Percentiles rank a stretch among this genome's conserved stretches.
Evolutionary conservation across 805 yeast species (phyloP).

Genomic region (Metschnikowia sp.): DNA sequence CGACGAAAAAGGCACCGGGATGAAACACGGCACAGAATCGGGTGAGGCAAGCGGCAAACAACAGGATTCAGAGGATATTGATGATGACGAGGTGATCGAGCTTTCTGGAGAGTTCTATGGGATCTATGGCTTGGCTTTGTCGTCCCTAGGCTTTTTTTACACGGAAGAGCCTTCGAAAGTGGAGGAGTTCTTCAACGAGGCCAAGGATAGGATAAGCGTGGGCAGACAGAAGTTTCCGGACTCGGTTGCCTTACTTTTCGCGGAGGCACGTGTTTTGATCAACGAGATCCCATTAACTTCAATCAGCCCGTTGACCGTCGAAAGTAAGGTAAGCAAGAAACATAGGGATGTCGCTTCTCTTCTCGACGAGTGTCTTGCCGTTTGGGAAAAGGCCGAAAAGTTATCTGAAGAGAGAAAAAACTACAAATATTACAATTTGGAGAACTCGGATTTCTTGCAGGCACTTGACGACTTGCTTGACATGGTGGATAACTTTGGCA

Average conservation of each 20-base stretch:
- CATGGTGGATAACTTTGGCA: constrained; percentile 63
- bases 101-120: constrained; percentile 57
- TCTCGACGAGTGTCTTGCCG: constrained; percentile 45
- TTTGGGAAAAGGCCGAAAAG: constrained; percentile 44
- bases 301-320: constrained; percentile 47
- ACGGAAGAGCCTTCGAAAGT: constrained; percentile 42
- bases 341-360: constrained; percentile 33
- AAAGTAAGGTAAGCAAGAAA: constrained; percentile 28
- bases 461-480: constrained; percentile 67
- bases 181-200: constrained; percentile 61
- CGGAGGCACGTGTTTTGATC: constrained; percentile 53
- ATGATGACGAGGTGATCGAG: constrained; percentile 14
- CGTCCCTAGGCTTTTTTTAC: constrained; percentile 60
- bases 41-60: not conserved
- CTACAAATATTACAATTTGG: constrained; percentile 34
- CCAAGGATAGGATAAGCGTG: constrained; percentile 61
- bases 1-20: not conserved
- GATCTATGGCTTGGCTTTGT: constrained; percentile 69
- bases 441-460: constrained; percentile 51
- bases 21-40: not conserved
- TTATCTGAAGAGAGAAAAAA: constrained; percentile 22
- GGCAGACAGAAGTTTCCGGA: constrained; percentile 54
- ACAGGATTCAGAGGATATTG: not conserved
- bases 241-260: constrained; percentile 46
- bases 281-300: constrained; percentile 58